Evolutionary conservation across 345 rosid species (phyloP).

Genomic region (Pugionium cornutum): DNA sequence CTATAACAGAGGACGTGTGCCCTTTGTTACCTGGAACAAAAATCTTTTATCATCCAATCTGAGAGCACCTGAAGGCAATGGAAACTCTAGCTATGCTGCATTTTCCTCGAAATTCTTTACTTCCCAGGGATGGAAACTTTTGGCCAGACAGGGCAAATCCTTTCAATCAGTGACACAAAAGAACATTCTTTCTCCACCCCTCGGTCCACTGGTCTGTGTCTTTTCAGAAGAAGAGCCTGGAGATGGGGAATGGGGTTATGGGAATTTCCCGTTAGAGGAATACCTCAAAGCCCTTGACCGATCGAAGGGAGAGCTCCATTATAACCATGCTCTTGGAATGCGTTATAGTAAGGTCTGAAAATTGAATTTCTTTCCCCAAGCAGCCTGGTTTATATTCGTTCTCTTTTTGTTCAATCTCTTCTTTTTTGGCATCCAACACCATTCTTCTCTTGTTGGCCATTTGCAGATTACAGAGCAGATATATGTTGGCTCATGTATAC

Average conservation of each 20-base stretch:
- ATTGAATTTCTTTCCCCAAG: neutral
- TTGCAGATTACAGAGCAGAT: constrained; percentile 86
- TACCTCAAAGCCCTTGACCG: constrained; percentile 84
- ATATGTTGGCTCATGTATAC: constrained; percentile 85
- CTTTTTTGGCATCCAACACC: neutral
- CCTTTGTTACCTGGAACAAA: constrained; percentile 76
- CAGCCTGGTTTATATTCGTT: neutral
- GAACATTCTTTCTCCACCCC: constrained; percentile 46
- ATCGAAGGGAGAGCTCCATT: constrained; percentile 82
- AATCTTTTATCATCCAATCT: constrained; percentile 55
- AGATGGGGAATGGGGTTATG: constrained; percentile 91
- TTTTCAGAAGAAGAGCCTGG: constrained; percentile 73
- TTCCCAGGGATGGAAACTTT: constrained; percentile 58
- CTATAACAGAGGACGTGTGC: constrained; percentile 71
- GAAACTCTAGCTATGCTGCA: constrained; percentile 70
- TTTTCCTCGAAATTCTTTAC: constrained; percentile 77
- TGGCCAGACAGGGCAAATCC: constrained; percentile 48
- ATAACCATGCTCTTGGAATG: constrained; percentile 87
- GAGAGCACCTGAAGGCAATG: constrained; percentile 50
- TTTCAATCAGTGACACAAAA: constrained; percentile 40
- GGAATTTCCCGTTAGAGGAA: constrained; percentile 86
- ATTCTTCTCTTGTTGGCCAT: constrained; percentile 32
- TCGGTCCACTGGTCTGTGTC: constrained; percentile 60
- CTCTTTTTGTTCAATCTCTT: constrained; percentile 12
- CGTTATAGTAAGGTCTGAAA: constrained; percentile 77